Base-by-base conservation (phyloP, 1,284 basidiomycete species). In the Serendipita sp. region DNA sequence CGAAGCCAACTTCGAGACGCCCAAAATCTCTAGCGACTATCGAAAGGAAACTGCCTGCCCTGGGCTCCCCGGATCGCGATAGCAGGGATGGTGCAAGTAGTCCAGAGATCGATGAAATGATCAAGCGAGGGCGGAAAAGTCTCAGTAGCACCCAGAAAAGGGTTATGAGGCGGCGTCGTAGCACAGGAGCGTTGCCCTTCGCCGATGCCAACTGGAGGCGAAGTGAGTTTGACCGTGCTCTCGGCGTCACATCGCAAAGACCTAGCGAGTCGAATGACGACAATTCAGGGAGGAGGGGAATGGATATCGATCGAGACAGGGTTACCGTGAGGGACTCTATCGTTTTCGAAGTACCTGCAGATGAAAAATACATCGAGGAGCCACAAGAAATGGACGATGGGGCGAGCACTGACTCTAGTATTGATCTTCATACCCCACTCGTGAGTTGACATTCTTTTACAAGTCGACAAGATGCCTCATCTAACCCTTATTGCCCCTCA, bases 401-500 rank as follows among this genome's bases (percentile, higher is more conserved):
- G 3, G 79, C 75, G 43, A 80, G 75, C 45, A 79, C 78, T 17
- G 85, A 87, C 71, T 88, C 85, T 29, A 84, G 83, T 70, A 71
- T 90, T 58, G 87, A 90, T 72, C 68, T 90, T 49, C 84, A 87
- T 67, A 90, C 87, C 0, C 86, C 87, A 0, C 70, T 90, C 10
- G 85, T 88, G 85, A 88, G 69, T 26, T 30, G 42, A 22, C 62
- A 34, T 32, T 64, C 47, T 44, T 5, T 17, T 30, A 45, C 10
- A 22, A 22, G 22, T 62, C 22, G 58, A 35, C 6, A 17, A 60
- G 10, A 29, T 61, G 17, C 1, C 22, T 32, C 34, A 29, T 22
- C 29, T 43, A 26, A 17, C 12, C 12, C 5, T 45, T 45, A 17
- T 63, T 10, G 34, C 17, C 61, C 2, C 15, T 35, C 13, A 12